These are phyloP conservation scores for Aspergillus saccharolyticus DNA, from an alignment of 495 filamentous ascomycete genomes.

Conservation along the genomic window DNA sequence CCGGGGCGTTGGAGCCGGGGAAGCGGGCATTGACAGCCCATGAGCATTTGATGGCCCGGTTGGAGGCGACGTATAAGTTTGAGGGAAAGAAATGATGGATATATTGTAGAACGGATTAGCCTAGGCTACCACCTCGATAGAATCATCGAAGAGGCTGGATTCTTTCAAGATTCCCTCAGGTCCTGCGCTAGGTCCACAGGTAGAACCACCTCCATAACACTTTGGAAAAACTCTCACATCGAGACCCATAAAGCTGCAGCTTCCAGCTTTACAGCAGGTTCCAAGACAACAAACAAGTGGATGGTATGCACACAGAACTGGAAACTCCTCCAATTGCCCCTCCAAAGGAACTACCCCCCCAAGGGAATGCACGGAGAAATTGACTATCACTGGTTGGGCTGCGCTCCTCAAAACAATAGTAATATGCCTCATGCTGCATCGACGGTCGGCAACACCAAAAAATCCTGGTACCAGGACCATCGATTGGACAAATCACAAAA, in stretches of 20 bases:
- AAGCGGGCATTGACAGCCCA: conserved; percentile 68
- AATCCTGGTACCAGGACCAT: not conserved
- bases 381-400: not conserved
- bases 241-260: not conserved
- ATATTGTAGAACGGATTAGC: not conserved
- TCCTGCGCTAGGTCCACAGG: too few relatives aligned
- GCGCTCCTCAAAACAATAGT: not conserved
- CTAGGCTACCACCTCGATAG: too few relatives aligned
- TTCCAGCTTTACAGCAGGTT: not conserved
- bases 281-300: not conserved
- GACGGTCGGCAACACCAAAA: conserved; percentile 12
- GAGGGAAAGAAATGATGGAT: conserved; percentile 17
- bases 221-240: too few relatives aligned
- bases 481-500: conserved; percentile 14
- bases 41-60: conserved; percentile 72
- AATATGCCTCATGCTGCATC: not conserved
- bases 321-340: not conserved
- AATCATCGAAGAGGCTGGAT: too few relatives aligned
- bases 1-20: conserved; percentile 38
- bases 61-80: conserved; percentile 70
- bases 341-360: not conserved
- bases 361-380: not conserved
- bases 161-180: too few relatives aligned
- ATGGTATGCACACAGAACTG: not conserved
- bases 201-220: too few relatives aligned